Conservation (phyloP, 2,329 filamentous ascomycete species). For the Aureobasidium musti region DNA sequence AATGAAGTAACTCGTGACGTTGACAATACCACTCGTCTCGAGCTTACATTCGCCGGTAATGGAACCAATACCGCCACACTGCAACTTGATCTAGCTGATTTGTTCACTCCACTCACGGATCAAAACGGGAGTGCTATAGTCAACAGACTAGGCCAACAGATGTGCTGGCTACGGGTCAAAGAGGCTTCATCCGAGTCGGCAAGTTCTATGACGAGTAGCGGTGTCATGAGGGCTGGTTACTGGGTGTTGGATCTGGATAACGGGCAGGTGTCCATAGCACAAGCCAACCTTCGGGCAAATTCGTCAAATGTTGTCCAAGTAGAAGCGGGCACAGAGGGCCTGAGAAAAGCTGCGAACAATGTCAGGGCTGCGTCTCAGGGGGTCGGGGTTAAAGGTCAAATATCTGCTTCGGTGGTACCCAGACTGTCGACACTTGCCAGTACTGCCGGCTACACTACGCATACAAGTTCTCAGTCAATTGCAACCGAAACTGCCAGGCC, state of each 20-base stretch:
- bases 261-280: conserved; percentile 40
- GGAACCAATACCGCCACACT: neutral
- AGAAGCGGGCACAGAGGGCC: conserved; percentile 5
- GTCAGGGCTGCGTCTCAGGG: neutral
- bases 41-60: neutral
- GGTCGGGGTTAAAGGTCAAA: neutral
- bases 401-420: neutral
- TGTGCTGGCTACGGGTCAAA: conserved; percentile 33
- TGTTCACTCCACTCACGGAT: conserved; percentile 2
- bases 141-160: neutral
- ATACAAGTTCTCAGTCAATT: neutral
- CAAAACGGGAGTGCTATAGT: neutral
- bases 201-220: conserved; percentile 32
- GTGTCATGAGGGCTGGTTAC: conserved; percentile 41
- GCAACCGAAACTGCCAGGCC: neutral
- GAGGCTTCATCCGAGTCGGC: neutral
- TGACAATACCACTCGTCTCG: conserved; percentile 2
- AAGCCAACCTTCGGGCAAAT: conserved; percentile 32
- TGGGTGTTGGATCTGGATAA: conserved; percentile 44
- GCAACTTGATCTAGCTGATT: conserved; percentile 11
- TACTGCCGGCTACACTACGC: neutral
- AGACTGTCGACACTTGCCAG: neutral
- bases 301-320: neutral
- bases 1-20: neutral
- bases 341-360: neutral